phyloP scores from a whole-genome alignment of 1,284 basidiomycete species.

The Pascua guehoae region DNA sequence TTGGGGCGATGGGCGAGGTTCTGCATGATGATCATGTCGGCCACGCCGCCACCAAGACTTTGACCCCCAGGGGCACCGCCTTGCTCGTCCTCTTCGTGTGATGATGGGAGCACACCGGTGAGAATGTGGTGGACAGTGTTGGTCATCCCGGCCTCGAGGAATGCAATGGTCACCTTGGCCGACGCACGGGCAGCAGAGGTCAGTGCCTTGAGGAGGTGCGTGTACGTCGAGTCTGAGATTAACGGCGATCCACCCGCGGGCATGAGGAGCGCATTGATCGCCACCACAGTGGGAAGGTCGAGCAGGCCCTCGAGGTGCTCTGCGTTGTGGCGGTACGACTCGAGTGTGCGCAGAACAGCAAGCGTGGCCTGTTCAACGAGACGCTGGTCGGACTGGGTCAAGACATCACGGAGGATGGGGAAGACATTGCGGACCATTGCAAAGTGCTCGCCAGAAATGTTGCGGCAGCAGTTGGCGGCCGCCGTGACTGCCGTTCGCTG shows the following conservation, averaged over 20 bases:
- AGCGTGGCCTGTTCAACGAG: slow-evolving; percentile 90
- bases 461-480: slow-evolving; percentile 90
- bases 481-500: slow-evolving; percentile 94
- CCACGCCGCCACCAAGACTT: slow-evolving; percentile 74
- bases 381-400: slow-evolving; percentile 85
- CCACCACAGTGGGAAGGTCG: slow-evolving; percentile 73
- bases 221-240: slow-evolving; percentile 80
- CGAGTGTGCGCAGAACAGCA: slow-evolving; percentile 85
- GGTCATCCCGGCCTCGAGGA: slow-evolving; percentile 85
- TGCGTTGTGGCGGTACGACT: slow-evolving; percentile 78
- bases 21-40: slow-evolving; percentile 96
- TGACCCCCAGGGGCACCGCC: slow-evolving; percentile 59
- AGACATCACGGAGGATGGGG: slow-evolving; percentile 84
- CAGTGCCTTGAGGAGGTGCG: slow-evolving; percentile 77
- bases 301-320: slow-evolving; percentile 82
- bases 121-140: slow-evolving; percentile 88
- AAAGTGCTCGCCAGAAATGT: slow-evolving; percentile 80
- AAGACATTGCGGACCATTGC: slow-evolving; percentile 82
- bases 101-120: slow-evolving; percentile 79
- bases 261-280: slow-evolving; percentile 76
- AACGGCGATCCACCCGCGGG: slow-evolving; percentile 81
- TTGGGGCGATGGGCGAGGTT: slow-evolving; percentile 93
- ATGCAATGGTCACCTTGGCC: slow-evolving; percentile 74
- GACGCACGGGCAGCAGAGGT: slow-evolving; percentile 81
- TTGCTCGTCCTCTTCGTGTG: slow-evolving; percentile 59